phyloP scores from a whole-genome alignment of 306 rosid genomes.

The Gastrolobium bilobum region DNA sequence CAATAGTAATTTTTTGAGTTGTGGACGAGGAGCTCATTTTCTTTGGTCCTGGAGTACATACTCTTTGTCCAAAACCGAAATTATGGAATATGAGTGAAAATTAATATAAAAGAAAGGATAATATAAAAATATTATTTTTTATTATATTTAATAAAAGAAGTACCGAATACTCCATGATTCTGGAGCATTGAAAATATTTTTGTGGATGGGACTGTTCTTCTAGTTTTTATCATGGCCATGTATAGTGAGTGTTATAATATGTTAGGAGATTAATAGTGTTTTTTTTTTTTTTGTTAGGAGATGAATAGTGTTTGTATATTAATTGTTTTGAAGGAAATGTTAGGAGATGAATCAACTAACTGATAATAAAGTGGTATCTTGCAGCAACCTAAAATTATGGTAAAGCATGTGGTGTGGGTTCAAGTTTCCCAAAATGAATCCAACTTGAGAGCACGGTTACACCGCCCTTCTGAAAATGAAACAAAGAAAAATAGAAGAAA shows the following conservation, averaged over 20 bases:
- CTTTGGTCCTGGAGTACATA: too few relatives aligned
- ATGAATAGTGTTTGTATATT: too few relatives aligned
- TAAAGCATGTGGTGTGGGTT: neutral
- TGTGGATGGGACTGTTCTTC: neutral
- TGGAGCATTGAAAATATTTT: neutral
- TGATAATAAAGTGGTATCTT: neutral
- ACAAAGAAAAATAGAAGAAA: neutral
- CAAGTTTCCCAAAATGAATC: neutral
- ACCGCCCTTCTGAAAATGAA: neutral
- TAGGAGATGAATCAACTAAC: neutral
- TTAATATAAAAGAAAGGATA: too few relatives aligned
- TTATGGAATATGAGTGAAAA: too few relatives aligned
- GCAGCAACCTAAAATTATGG: neutral
- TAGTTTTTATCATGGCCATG: neutral
- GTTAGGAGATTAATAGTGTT: too few relatives aligned
- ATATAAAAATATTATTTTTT: too few relatives aligned
- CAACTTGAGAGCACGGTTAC: slow-evolving; percentile 11
- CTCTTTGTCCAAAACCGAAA: too few relatives aligned
- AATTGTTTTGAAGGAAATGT: neutral
- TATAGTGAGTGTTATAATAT: neutral
- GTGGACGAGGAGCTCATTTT: too few relatives aligned
- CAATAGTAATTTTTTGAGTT: too few relatives aligned
- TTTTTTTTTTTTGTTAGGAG: neutral
- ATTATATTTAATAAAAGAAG: too few relatives aligned
- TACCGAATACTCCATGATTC: neutral